Evolutionary conservation across 768 basidiomycete species (phyloP), one percentile per base, ranked within the genome.

Genomic region (Phylloporus sp.): DNA sequence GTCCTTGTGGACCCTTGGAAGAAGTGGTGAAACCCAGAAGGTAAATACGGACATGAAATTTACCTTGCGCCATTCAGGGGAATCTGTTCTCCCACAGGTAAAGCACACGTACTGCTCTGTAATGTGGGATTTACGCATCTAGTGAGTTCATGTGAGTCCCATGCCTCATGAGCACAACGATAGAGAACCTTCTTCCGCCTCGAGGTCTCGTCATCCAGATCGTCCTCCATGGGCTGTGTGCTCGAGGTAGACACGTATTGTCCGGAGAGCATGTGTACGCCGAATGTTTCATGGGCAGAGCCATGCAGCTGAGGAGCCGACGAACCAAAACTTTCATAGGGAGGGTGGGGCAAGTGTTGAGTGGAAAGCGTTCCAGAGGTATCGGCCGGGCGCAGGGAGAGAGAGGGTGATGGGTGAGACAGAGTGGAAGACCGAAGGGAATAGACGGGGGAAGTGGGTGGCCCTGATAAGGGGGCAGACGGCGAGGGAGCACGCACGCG

Each of bases 41-140:
- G 15, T 1, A 29, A 13, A 10, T 11, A 41, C 5, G 12, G n/a
- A 23, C 38, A 40, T 27, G 4, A 22, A 2, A 23, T 65, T 45
- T 46, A 79, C 91, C 79, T 93, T 95, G 60, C 95, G 81, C 95
- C 95, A 99, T 72, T 99, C 95, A 0, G 97, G 95, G 36, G 92
- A 95, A 69, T 94, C 91, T 1, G 95, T 97, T 53, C 92, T 79
- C 16, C 97, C 97, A 60, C 95, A 99, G 13, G 86, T 92, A 28
- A 90, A 78, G 63, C 94, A 97, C 11, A 95, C 91, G 64, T 92
- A 82, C 62, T 88, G 86, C 49, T 90, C 88, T 4, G 70, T 64
- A 18, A 66, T 66, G 34, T 77, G 70, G 8, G 70, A 63, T 55
- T 82, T 84, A 35, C 64, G 57, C 41, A 65, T 55, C 62, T 67